Base-by-base conservation (phyloP, 2,329 filamentous ascomycete genomes). In the Pleurostoma richardsiae region DNA sequence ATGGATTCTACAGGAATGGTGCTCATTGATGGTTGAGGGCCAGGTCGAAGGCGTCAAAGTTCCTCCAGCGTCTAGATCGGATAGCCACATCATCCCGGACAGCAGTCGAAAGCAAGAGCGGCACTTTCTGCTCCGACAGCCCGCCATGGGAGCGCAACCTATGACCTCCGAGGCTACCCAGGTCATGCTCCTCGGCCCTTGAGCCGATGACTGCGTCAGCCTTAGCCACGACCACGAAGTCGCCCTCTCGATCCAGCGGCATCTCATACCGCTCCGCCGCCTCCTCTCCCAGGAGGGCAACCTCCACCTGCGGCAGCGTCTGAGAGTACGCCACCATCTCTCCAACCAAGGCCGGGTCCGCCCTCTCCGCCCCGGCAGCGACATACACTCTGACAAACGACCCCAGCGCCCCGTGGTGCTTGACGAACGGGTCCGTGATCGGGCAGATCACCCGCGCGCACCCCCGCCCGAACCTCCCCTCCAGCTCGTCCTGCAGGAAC, bases 351-450 rank as follows among this genome's bases (percentile, higher is more conserved):
- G 51, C 45, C 4, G 48, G 43, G 10, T 58, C 36, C 2, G 40
- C 29, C 19, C 19, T 19, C 19, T 19, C 19, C 19, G 19, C 19
- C 19, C 2, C 19, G 3, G 48, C 51, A 19, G 53, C 56, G 36
- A 70, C 45, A 51, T 71, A 60, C 5, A 71, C 66, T 5, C 69
- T 61, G 4, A 72, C 68, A 49, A 71, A 71, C 0, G 58, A 62
- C 1, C 68, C 69, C 10, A 71, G 56, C 2, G 68, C 69, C 7
- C 68, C 69, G 51, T 71, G 68, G 48, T 72, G 67, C 38, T 58
- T 57, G 11, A 72, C 67, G 47, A 71, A 71, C 0, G 68, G 68
- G 47, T 72, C 68, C 1, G 68, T 62, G 39, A 72, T 72, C 3
- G 69, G 68, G 44, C 68, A 72, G 33, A 72, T 70, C 7, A 72